phyloP scores from a whole-genome alignment of 768 basidiomycete species.

The Cystoderma amianthinum region DNA sequence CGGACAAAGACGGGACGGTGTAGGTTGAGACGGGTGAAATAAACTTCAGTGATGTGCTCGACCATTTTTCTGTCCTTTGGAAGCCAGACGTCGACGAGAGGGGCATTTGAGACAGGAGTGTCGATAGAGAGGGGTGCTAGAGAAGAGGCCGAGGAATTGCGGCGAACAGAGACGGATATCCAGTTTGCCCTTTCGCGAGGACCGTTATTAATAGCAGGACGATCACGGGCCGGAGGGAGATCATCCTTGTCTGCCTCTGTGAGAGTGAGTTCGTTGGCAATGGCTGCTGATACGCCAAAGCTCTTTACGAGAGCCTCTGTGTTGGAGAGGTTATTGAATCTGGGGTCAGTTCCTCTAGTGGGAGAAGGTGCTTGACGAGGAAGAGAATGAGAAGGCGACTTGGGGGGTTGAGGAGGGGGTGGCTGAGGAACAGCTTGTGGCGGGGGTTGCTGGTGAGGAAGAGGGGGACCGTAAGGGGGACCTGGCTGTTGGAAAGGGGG shows the following conservation, averaged over 20 bases:
- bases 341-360: constrained; percentile 73
- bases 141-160: constrained; percentile 29
- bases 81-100: constrained; percentile 54
- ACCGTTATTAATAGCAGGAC: constrained; percentile 40
- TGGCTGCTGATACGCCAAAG: constrained; percentile 71
- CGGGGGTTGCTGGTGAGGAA: constrained; percentile 20
- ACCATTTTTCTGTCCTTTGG: constrained; percentile 73
- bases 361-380: constrained; percentile 16
- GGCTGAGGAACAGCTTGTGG: constrained; percentile 20
- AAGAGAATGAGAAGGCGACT: constrained; percentile 14
- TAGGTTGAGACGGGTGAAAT: constrained; percentile 71
- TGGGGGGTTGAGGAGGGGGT: constrained; percentile 26
- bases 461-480: constrained; percentile 29
- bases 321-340: constrained; percentile 73
- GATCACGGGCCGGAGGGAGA: constrained; percentile 63
- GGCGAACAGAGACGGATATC: constrained; percentile 46
- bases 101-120: constrained; percentile 17
- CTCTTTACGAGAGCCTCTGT: constrained; percentile 68
- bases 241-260: constrained; percentile 58
- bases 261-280: constrained; percentile 59
- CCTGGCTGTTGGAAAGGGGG: constrained; percentile 51
- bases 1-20: constrained; percentile 75
- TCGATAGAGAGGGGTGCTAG: constrained; percentile 25
- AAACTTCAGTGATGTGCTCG: constrained; percentile 54
- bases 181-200: constrained; percentile 61